Evolutionary conservation across 257 asterid genomes (phyloP), one percentile per base, ranked within the genome.

Genomic region (Cruciata laevipes): DNA sequence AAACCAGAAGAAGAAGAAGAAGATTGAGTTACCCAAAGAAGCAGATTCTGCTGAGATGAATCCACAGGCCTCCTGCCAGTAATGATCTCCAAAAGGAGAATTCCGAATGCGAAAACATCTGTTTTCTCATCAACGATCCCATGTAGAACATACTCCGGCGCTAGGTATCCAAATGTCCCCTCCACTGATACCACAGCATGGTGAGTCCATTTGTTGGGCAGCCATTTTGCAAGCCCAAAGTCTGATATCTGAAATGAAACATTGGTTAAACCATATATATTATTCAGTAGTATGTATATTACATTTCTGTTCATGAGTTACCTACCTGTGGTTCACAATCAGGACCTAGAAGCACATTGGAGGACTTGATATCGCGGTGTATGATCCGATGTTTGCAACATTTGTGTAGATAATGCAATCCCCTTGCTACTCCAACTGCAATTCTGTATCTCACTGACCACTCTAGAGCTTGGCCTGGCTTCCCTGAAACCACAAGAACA

Each of bases 171-270:
- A 63, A 89, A 91, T 38, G 96, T 91, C 7, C 98, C 98, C 72
- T 91, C 95, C 23, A 91, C 81, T 52, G 95, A 89, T 56, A 79
- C 61, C 44, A 78, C 96, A 10, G 95, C 89, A 67, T 85, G 98
- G 63, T 89, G 96, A 55, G 90, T 87, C 95, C 91, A 84, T 74
- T 87, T 84, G 72, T 79, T 82, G 0, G 98, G 98, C 58, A 91
- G 75, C 98, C 98, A 91, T 77, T 84, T 91, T 35, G 96, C 98
- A 0, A 91, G 86, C 14, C 98, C 98, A 51, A 89, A 91, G 47
- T 91, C 96, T 6, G 96, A 87, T 65, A 91, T 91, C 95, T 91
- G 63, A 21, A 31, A 44, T 10, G 10, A 25, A 66, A 33, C 5
- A 56, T 31, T 0, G 53, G 0, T 14, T 10, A 35, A n/a, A n/a